phyloP scores from a whole-genome alignment of 2,329 filamentous ascomycete genomes.

The Fusarium cicatricum region DNA sequence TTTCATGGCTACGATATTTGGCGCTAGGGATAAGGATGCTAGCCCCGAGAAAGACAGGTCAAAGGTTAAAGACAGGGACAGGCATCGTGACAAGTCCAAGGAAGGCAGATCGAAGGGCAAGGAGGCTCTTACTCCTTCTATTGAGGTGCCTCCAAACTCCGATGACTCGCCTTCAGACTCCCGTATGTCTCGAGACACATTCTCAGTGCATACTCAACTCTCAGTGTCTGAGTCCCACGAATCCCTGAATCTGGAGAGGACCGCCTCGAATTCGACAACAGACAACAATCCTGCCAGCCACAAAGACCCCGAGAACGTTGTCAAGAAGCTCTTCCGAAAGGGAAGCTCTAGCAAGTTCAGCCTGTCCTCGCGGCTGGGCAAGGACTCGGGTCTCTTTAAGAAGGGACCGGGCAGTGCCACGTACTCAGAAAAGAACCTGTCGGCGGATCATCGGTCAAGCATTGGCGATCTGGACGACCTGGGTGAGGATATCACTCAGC shows the following conservation, averaged over 20 bases:
- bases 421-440: constrained; percentile 65
- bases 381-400: constrained; percentile 64
- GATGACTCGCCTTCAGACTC: constrained; percentile 62
- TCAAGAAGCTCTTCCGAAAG: constrained; percentile 70
- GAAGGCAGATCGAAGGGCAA: constrained; percentile 50
- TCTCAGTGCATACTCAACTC: constrained; percentile 65
- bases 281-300: constrained; percentile 56
- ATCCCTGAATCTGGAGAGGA: constrained; percentile 63
- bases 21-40: constrained; percentile 51
- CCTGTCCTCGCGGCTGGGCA: constrained; percentile 64
- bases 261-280: constrained; percentile 64
- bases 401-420: constrained; percentile 65
- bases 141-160: constrained; percentile 48
- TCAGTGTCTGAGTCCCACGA: constrained; percentile 69
- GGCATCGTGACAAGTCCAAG: constrained; percentile 45
- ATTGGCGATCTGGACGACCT: constrained; percentile 65
- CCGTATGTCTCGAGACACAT: constrained; percentile 64
- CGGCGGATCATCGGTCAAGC: constrained; percentile 63
- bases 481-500: constrained; percentile 53
- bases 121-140: constrained; percentile 48
- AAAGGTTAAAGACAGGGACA: constrained; percentile 48
- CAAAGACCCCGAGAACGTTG: constrained; percentile 64
- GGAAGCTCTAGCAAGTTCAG: constrained; percentile 73
- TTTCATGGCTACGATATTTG: constrained; percentile 78
- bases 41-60: constrained; percentile 34